Percentiles rank a stretch among this genome's conserved stretches.
Conservation (phyloP, 164 flowering plant species). For the Brasenia schreberi region DNA sequence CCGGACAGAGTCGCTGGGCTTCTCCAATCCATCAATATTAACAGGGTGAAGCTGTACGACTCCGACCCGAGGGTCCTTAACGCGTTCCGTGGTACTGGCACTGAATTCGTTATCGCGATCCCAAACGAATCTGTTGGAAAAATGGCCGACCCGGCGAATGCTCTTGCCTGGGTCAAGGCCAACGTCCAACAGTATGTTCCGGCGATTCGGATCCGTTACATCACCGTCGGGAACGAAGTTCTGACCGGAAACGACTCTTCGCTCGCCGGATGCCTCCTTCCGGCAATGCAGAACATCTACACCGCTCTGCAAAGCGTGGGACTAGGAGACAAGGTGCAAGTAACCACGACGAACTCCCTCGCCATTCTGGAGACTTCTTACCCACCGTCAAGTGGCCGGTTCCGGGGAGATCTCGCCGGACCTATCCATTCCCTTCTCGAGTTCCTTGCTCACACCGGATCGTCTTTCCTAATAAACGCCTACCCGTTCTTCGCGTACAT, state of each 20-base stretch:
- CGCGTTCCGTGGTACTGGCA: constrained; percentile 34
- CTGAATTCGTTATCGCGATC: constrained; percentile 30
- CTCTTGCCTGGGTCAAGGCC: constrained; percentile 29
- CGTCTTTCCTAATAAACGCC: constrained; percentile 68
- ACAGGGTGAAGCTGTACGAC: constrained; percentile 26
- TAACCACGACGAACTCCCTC: constrained; percentile 73
- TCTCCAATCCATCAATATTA: constrained; percentile 14
- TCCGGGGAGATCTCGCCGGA: constrained; percentile 46
- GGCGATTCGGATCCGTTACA: constrained; percentile 44
- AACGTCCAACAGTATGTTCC: constrained; percentile 31
- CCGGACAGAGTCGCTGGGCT: constrained; percentile 17
- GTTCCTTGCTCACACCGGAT: constrained; percentile 63
- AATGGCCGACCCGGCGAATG: constrained; percentile 20
- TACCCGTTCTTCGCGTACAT: constrained; percentile 82
- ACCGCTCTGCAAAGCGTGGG: constrained; percentile 26
- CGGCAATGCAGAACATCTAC: constrained; percentile 49
- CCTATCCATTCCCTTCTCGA: constrained; percentile 48
- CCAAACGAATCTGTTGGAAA: constrained; percentile 25
- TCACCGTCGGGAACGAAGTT: constrained; percentile 84
- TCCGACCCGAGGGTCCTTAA: constrained; percentile 17
- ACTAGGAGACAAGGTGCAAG: constrained; percentile 41
- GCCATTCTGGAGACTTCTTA: constrained; percentile 51
- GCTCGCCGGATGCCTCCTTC: constrained; percentile 50
- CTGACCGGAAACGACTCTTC: constrained; percentile 21
- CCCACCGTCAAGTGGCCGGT: constrained; percentile 79